These are phyloP conservation scores for Phytopythium boreale DNA, from an alignment of 352 stramenopile species.

Conservation along the genomic window DNA sequence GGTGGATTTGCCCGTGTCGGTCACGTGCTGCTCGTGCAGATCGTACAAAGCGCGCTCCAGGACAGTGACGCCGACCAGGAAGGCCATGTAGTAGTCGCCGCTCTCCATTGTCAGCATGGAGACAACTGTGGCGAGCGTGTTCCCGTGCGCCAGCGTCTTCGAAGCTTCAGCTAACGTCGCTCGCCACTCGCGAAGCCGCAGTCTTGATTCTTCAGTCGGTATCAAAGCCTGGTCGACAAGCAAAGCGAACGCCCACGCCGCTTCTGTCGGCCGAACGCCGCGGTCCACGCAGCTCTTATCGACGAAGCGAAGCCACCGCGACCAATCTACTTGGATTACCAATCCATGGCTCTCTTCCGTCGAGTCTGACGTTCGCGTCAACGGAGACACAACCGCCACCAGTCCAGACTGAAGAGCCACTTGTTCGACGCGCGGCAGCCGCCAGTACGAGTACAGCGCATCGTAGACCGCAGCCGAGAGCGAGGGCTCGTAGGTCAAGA, in stretches of 20 bases:
- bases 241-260: slow-evolving; percentile 35
- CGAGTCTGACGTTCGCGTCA: slow-evolving; percentile 10
- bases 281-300: slow-evolving; percentile 4
- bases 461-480: slow-evolving; percentile 42
- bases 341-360: neutral
- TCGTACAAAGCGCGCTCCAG: slow-evolving; percentile 66
- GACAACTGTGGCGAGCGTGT: slow-evolving; percentile 21
- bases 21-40: slow-evolving; percentile 22
- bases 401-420: slow-evolving; percentile 14
- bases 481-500: slow-evolving; percentile 23
- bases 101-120: slow-evolving; percentile 14
- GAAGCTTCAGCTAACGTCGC: neutral
- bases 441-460: slow-evolving; percentile 51
- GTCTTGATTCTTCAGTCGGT: neutral
- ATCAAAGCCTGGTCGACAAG: slow-evolving; percentile 29
- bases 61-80: slow-evolving; percentile 53
- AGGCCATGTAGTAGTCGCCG: slow-evolving; percentile 57
- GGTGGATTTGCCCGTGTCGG: neutral
- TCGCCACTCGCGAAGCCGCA: neutral
- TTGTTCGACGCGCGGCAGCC: slow-evolving; percentile 16
- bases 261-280: slow-evolving; percentile 21
- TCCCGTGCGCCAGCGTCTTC: slow-evolving; percentile 23
- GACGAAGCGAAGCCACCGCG: slow-evolving; percentile 12
- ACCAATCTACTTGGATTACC: slow-evolving; percentile 18
- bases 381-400: slow-evolving; percentile 13